Evolutionary conservation across 163 green algal genomes (phyloP).

Genomic region (Volvox carteri): DNA sequence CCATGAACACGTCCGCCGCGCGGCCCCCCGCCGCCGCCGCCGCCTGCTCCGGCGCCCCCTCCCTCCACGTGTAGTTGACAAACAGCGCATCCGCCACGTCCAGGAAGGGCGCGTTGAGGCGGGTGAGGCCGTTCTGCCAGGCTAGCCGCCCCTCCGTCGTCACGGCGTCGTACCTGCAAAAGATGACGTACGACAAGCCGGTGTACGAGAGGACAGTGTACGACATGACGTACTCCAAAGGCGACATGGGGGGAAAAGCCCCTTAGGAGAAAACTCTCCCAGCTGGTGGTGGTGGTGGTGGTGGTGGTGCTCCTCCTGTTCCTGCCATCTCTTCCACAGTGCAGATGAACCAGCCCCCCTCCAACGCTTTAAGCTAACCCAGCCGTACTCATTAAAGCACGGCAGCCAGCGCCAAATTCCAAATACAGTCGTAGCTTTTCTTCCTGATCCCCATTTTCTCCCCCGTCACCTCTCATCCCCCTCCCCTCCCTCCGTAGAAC

Average conservation of each 20-base stretch:
- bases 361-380: no score
- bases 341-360: no score
- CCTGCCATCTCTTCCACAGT: no score
- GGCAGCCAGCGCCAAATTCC: no score
- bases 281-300: no score
- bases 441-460: no score
- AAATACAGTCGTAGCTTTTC: no score
- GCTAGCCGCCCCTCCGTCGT: slow-evolving; percentile 61
- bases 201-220: not conserved
- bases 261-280: no score
- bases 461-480: not conserved
- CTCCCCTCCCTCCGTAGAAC: not conserved
- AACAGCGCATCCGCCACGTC: slow-evolving; percentile 65
- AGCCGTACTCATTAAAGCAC: no score
- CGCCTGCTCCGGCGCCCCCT: slow-evolving; percentile 5
- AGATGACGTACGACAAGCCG: not conserved
- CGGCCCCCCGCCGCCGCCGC: slow-evolving; percentile 45
- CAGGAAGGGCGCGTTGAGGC: slow-evolving; percentile 67
- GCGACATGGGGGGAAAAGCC: no score
- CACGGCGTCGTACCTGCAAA: slow-evolving; percentile 75
- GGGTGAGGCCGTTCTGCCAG: slow-evolving; percentile 66
- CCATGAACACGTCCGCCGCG: slow-evolving; percentile 56
- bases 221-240: no score
- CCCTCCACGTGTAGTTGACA: slow-evolving; percentile 62
- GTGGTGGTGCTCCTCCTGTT: no score